Base-by-base conservation (phyloP, 257 asterid species). In the Oldenlandia corymbosa region DNA sequence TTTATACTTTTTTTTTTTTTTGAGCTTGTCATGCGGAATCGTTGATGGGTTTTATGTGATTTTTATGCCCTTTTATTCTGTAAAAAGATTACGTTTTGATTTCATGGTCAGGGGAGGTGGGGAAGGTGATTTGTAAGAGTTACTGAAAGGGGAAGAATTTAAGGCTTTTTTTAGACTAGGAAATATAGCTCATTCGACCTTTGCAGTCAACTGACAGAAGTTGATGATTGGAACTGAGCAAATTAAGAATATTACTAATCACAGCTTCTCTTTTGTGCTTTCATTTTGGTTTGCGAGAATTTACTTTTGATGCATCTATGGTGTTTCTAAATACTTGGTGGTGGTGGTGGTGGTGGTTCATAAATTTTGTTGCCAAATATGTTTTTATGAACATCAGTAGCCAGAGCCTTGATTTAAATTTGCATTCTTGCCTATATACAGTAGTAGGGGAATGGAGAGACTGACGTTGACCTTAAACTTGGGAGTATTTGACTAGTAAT, bases 151-250 rank as follows among this genome's bases (percentile, higher is more conserved):
- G 32, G 24, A 62, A 47, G 16, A 42, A n/a, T 47, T 62, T n/a
- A n/a, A 5, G 30, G 67, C 31, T 16, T 26, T 49, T n/a, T n/a
- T n/a, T n/a, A n/a, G n/a, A n/a, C n/a, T n/a, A n/a, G n/a, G n/a
- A n/a, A n/a, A n/a, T n/a, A n/a, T n/a, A n/a, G n/a, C n/a, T n/a
- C n/a, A n/a, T 1, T 31, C 36, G 4, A 8, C 2, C n/a, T 10
- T 68, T 39, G 1, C 4, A 24, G 58, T 62, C 47, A 30, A 31
- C 30, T 47, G 58, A 48, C 31, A 26, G 58, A 47, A 47, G 57
- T 32, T 61, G 18, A 60, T 27, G 24, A n/a, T 46, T 46, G 18
- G 24, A 23, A 46, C 3, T 34, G 46, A 32, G 46, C 30, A 45
- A 61, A 48, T 27, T 54, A 30, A 62, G 43, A 47, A 47, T 47